Conservation (phyloP, 2,329 filamentous ascomycete genomes). For the Penicillium verrucosum region DNA sequence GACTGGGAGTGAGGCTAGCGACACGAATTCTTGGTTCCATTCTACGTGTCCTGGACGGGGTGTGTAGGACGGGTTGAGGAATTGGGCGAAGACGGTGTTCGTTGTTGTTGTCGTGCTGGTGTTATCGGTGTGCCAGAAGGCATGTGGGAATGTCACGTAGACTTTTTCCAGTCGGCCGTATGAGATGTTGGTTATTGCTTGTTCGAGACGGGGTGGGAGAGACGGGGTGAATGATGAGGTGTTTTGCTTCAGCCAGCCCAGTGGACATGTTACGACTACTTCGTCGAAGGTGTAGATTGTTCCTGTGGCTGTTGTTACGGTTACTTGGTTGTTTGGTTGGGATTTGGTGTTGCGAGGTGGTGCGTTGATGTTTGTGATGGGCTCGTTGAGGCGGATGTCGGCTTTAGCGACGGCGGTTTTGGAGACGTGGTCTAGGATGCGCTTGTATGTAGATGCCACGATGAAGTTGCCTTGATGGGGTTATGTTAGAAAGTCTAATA, state of each 20-base stretch:
- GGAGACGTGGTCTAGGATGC: slow-evolving; percentile 55
- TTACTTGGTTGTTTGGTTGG: slow-evolving; percentile 39
- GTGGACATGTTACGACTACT: slow-evolving; percentile 51
- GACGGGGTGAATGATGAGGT: slow-evolving; percentile 44
- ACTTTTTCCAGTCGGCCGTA: slow-evolving; percentile 49
- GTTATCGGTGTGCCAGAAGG: slow-evolving; percentile 66
- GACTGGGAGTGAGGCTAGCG: slow-evolving; percentile 64
- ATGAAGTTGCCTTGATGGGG: slow-evolving; percentile 56
- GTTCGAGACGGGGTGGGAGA: slow-evolving; percentile 41
- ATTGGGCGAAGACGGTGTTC: slow-evolving; percentile 66
- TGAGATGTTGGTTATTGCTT: slow-evolving; percentile 49
- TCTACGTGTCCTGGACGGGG: slow-evolving; percentile 56
- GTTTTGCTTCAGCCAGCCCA: slow-evolving; percentile 54
- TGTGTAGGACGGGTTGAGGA: slow-evolving; percentile 69
- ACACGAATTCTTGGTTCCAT: slow-evolving; percentile 76
- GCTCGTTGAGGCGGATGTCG: slow-evolving; percentile 48
- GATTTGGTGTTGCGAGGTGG: slow-evolving; percentile 11
- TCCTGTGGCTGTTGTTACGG: slow-evolving; percentile 40
- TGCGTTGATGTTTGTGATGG: slow-evolving; percentile 42
- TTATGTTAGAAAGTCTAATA: background rate
- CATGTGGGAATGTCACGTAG: slow-evolving; percentile 66
- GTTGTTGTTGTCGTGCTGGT: background rate
- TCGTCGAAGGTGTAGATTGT: slow-evolving; percentile 47
- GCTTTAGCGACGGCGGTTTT: slow-evolving; percentile 48
- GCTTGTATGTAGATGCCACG: slow-evolving; percentile 59